phyloP scores from a whole-genome alignment of 2,329 filamentous ascomycete species.

The Trichoderma sp. region DNA sequence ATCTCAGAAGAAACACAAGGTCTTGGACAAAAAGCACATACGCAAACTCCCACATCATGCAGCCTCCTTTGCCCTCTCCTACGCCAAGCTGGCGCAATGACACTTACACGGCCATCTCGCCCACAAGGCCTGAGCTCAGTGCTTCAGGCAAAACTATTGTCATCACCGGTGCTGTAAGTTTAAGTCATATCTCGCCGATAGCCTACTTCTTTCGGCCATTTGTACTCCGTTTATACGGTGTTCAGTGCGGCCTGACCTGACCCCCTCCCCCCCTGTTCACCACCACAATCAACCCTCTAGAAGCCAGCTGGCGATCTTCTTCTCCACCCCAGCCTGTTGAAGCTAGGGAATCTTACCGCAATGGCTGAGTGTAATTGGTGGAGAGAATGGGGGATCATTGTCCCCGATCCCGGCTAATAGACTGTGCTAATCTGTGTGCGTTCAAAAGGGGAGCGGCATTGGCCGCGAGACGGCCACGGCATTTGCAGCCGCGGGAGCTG shows the following conservation, averaged over 20 bases:
- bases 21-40: neutral
- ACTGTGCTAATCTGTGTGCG: neutral
- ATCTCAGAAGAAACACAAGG: neutral
- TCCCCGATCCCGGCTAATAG: neutral
- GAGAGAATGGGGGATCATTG: neutral
- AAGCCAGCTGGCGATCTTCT: neutral
- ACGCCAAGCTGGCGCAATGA: conserved; percentile 14
- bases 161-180: conserved; percentile 12
- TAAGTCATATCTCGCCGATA: neutral
- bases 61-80: conserved; percentile 8
- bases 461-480: conserved; percentile 10
- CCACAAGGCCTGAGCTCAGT: conserved; percentile 2
- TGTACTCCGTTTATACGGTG: neutral
- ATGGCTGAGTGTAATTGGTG: neutral
- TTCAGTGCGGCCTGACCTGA: neutral
- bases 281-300: neutral
- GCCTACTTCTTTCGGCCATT: neutral
- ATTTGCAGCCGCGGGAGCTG: conserved; percentile 14
- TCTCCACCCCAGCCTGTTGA: neutral
- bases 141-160: conserved; percentile 7
- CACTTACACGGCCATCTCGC: conserved; percentile 7
- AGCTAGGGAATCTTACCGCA: neutral
- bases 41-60: neutral
- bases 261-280: neutral
- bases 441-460: conserved; percentile 10